Base-by-base conservation (phyloP, 495 filamentous ascomycete genomes). In the Penicillium paxilli region DNA sequence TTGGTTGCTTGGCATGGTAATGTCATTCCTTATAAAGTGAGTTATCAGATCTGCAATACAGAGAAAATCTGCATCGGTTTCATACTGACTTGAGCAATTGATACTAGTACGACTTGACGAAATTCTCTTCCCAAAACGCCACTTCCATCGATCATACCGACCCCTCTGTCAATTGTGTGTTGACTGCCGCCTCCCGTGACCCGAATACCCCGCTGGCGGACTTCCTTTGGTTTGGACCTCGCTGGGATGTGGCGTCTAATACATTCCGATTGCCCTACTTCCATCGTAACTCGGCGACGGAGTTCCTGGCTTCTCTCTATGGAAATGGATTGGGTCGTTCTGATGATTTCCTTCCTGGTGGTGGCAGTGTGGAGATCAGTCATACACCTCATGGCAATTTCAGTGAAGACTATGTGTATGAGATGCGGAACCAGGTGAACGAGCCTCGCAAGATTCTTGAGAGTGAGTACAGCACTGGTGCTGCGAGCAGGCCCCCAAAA, bases 361-460 rank as follows among this genome's bases (percentile, higher is more conserved):
- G 73, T 5, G 71, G 73, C 14, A 74, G 69, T 50, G 70, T 73
- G 5, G 73, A 76, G 50, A 64, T 67, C n/a, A 57, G 66, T 21
- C 73, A 76, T 53, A 74, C 70, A 3, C 73, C 73, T 4, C 73
- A 74, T 57, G 73, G 73, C 5, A 71, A 70, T 12, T 74, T 76
- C 47, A 69, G 63, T 47, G 66, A 70, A 22, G 71, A 65, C n/a
- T 76, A 76, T 55, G 68, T 73, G 20, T 64, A 65, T 52, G 73
- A 73, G 44, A 71, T 70, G 63, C 59, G 62, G 41, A 62, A 70
- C 11, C 69, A 73, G 42, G 71, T 71, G 38, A 71, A 72, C 45
- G 63, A 70, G 52, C 70, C 73, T 22, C 66, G 71, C 40, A 69
- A 59, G 55, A 76, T 76, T 17, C 58, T 76, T 2, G 63, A 67